These are phyloP conservation scores for Auriscalpium microsporum DNA, from an alignment of 768 basidiomycete genomes.

Conservation along the genomic window DNA sequence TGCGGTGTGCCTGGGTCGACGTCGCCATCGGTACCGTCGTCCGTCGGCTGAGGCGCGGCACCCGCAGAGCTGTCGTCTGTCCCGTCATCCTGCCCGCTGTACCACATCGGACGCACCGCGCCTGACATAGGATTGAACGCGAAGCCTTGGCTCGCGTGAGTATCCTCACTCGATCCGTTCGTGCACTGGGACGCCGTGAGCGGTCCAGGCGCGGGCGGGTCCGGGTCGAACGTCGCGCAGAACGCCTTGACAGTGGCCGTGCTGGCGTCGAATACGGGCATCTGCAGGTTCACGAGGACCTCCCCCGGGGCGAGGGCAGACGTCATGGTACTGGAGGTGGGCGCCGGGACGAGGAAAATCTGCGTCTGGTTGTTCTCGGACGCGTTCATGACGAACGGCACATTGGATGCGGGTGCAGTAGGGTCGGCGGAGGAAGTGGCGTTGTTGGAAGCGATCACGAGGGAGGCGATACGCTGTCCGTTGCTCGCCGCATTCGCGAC, in stretches of 20 bases:
- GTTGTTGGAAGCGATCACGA: slow-evolving; percentile 25
- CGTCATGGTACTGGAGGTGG: slow-evolving; percentile 1
- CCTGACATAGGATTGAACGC: slow-evolving; percentile 41
- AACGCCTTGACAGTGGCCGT: slow-evolving; percentile 30
- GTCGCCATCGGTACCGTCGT: slow-evolving; percentile 2
- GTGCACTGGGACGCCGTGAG: slow-evolving; percentile 42
- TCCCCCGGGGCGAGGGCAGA: slow-evolving; percentile 10
- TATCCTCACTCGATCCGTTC: slow-evolving; percentile 6
- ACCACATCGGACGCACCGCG: slow-evolving; percentile 47
- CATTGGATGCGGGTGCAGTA: neutral
- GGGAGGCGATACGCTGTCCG: slow-evolving; percentile 31
- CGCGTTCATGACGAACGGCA: slow-evolving; percentile 24
- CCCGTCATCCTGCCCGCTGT: slow-evolving; percentile 22
- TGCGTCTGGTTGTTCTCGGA: slow-evolving; percentile 21
- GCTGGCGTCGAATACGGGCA: slow-evolving; percentile 33
- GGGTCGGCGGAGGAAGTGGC: slow-evolving; percentile 8
- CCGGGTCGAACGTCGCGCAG: slow-evolving; percentile 57
- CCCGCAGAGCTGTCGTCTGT: slow-evolving; percentile 11
- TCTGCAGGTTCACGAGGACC: slow-evolving; percentile 34
- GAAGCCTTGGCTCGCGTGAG: slow-evolving; percentile 50
- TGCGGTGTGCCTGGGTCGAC: slow-evolving; percentile 9
- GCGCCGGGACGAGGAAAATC: slow-evolving; percentile 19
- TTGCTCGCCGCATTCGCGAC: slow-evolving; percentile 23
- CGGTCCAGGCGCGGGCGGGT: slow-evolving; percentile 38
- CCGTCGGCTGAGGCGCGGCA: slow-evolving; percentile 4